A percentile compares a stretch with the other conserved stretches of the same genome.
phyloP scores from a whole-genome alignment of 306 rosid genomes.

The Ceratonia siliqua region DNA sequence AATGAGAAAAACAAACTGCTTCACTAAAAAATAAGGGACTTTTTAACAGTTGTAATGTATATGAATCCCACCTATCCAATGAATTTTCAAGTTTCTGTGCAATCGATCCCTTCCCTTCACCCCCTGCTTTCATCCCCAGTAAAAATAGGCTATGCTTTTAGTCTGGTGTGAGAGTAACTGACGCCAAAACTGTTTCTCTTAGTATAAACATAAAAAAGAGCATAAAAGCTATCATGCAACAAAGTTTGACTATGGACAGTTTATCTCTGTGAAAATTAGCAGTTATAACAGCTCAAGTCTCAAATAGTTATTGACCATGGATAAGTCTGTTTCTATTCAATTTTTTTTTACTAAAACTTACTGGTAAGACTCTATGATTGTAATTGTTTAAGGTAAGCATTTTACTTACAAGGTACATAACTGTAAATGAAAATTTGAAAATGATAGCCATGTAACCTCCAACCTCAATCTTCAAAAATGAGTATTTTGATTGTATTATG shows the following conservation, averaged over 20 bases:
- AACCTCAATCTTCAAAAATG: neutral
- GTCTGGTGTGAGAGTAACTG: neutral
- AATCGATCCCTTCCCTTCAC: neutral
- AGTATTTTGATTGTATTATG: neutral
- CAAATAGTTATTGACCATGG: neutral
- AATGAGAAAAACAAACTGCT: neutral
- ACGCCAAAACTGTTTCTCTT: neutral
- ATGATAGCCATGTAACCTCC: neutral
- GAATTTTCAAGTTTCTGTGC: neutral
- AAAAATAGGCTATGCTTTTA: neutral
- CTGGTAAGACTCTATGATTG: neutral
- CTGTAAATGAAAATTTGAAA: neutral
- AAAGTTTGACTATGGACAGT: neutral
- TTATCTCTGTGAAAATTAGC: neutral
- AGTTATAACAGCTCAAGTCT: neutral
- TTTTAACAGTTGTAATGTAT: conserved; percentile 8
- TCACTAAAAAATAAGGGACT: conserved; percentile 5
- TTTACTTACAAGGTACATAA: neutral
- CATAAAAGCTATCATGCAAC: conserved; percentile 1
- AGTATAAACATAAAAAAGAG: neutral
- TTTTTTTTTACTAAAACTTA: neutral
- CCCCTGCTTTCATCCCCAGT: neutral
- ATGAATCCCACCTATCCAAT: neutral
- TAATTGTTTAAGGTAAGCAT: neutral
- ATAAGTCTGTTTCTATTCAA: neutral